These are phyloP conservation scores for Trichoderma cornu-damae DNA, from an alignment of 2,329 filamentous ascomycete species.

Conservation along the genomic window DNA sequence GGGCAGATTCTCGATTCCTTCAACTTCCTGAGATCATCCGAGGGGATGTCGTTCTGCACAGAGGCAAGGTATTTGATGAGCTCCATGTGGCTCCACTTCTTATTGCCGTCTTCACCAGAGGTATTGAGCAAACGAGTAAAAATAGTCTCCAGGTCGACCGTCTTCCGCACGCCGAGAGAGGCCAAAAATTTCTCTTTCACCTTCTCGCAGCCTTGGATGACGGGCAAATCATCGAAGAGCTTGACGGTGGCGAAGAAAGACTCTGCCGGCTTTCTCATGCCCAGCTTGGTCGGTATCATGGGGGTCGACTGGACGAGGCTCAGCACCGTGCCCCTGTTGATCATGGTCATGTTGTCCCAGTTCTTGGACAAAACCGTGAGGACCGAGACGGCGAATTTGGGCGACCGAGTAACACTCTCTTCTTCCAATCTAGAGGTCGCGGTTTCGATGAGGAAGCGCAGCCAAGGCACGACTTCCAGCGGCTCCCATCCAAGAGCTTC, in stretches of 20 bases:
- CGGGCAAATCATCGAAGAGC: slow-evolving; percentile 88
- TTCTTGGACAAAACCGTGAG: slow-evolving; percentile 78
- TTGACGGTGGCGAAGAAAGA: slow-evolving; percentile 93
- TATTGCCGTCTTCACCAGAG: slow-evolving; percentile 47
- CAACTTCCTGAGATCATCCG: slow-evolving; percentile 72
- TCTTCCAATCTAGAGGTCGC: slow-evolving; percentile 54
- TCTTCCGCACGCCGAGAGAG: slow-evolving; percentile 86
- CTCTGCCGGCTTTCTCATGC: slow-evolving; percentile 79
- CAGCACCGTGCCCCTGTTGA: slow-evolving; percentile 60
- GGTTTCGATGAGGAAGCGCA: slow-evolving; percentile 71
- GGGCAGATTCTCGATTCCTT: slow-evolving; percentile 76
- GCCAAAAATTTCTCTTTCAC: slow-evolving; percentile 88
- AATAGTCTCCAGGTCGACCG: slow-evolving; percentile 87
- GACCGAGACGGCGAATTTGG: slow-evolving; percentile 71
- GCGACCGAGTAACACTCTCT: slow-evolving; percentile 64
- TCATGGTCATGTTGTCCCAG: slow-evolving; percentile 73
- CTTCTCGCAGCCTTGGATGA: slow-evolving; percentile 66
- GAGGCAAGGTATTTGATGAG: slow-evolving; percentile 91
- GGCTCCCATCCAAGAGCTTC: slow-evolving; percentile 81
- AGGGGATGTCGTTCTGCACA: slow-evolving; percentile 82
- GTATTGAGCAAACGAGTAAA: slow-evolving; percentile 76
- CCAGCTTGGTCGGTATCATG: slow-evolving; percentile 83
- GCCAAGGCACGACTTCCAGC: slow-evolving; percentile 79
- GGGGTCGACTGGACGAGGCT: slow-evolving; percentile 61
- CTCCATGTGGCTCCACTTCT: slow-evolving; percentile 86